Base-by-base conservation (phyloP, 768 basidiomycete species). In the Auricularia sp. region DNA sequence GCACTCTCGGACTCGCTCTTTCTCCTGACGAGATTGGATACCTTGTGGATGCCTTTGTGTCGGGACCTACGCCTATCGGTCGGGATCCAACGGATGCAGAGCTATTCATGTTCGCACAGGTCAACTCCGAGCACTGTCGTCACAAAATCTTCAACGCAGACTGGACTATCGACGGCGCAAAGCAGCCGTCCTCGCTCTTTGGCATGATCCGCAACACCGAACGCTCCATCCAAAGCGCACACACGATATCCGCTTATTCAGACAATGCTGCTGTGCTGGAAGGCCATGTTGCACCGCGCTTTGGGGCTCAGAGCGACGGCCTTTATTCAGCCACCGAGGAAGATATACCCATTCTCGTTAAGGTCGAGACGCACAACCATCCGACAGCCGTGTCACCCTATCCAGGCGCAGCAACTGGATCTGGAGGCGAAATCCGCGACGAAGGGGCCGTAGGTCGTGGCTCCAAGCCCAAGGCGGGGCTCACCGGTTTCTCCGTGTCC, bases 141-240 rank as follows among this genome's bases (percentile, higher is more conserved):
- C 97, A 99, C 82, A 99, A 99, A 78, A 98, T 98, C 69, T 99
- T 98, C 81, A 99, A 99, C 73, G 95, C 97, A 0, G 83, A 90
- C 16, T 99, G 97, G 97, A 91, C 86, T 11, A 84, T 99, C 68
- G 90, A 98, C 70, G 88, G 82, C 2, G 70, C 79, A 47, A 70
- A 79, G 11, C 79, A 85, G 70, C 83, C 89, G 65, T 78, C 79
- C 56, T 91, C 92, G 3, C 84, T 98, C 24, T 99, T 99, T 77
- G 85, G 89, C 69, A 98, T 99, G 95, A 98, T 99, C 69, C 83
- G 92, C 61, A 97, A 98, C 74, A 98, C 96, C 0, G 96, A 98
- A 75, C 84, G 84, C 69, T 61, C 63, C 24, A 74, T 92, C 67
- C 84, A 80, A 64, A 78, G 84, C 1, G 79, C 79, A 3, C 89